Evolutionary conservation across 306 rosid species (phyloP), one percentile per base, ranked within the genome.

Genomic region (Hippophae gyantsensis): DNA sequence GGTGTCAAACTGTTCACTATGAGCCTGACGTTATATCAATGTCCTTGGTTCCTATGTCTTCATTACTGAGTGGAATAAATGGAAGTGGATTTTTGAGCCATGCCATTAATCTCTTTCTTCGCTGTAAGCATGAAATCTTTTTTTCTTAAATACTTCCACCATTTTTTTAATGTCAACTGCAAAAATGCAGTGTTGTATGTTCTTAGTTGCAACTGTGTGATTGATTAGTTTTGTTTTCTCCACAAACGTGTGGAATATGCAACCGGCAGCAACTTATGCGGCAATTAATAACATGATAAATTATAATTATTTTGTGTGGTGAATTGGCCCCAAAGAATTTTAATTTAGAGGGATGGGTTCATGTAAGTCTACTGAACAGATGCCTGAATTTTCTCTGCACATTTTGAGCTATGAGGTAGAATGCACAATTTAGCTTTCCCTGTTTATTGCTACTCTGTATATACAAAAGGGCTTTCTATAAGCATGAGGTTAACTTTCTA

Each of bases 41-140:
- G 89, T 86, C 94, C 65, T 83, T 89, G 64, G 69, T 89, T 66
- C 97, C 97, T 49, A 79, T 89, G 56, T 75, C 90, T 23, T 89
- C 97, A 10, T 82, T 89, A 54, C 83, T 89, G 64, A 76, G 82
- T 68, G 97, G 97, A 75, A 69, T 89, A 61, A 78, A 85, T 52
- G 97, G 97, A 67, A 89, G 95, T 68, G 97, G 97, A 64, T 89
- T 77, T 78, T 74, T 85, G 75, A 85, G 80, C 60, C 97, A 89
- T 66, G 97, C 90, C 56, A 83, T 89, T 64, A 89, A 89, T 70
- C 97, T 89, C 62, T 89, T 85, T 73, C 87, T 89, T 62, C 81
- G 97, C 4, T 89, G 97, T 85, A 86, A 89, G 97, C 62, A 63
- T 45, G 66, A 58, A 47, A 48, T 25, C 48, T 68, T 48, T 54